These are phyloP conservation scores for Ascomycota sp. DNA, from an alignment of 2,329 filamentous ascomycete genomes.

Conservation along the genomic window DNA sequence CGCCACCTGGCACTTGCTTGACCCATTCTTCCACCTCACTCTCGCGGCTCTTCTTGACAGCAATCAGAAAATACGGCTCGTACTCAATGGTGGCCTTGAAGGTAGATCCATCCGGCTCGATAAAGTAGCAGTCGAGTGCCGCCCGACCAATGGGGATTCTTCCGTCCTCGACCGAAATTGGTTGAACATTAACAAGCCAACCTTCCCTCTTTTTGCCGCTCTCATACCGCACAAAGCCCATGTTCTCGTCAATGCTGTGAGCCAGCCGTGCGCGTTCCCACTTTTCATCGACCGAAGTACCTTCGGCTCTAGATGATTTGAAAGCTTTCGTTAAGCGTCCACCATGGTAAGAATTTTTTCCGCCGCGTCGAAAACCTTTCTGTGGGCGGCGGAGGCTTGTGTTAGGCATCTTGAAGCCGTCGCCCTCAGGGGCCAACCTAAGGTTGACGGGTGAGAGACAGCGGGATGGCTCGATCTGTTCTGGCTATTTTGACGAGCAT, in stretches of 20 bases:
- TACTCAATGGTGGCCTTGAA: constrained; percentile 97
- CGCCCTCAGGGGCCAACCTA: background rate
- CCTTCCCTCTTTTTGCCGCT: constrained; percentile 63
- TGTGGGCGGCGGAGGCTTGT: constrained; percentile 37
- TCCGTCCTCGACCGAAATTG: constrained; percentile 71
- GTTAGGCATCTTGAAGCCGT: constrained; percentile 29
- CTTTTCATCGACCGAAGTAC: constrained; percentile 81
- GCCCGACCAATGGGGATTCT: constrained; percentile 68
- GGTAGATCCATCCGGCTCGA: constrained; percentile 67
- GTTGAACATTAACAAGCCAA: constrained; percentile 91
- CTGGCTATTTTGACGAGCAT: too few relatives aligned
- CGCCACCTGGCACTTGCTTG: constrained; percentile 55
- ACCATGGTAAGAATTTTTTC: constrained; percentile 52
- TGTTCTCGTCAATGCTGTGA: constrained; percentile 77
- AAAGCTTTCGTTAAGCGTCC: constrained; percentile 52
- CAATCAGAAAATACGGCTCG: constrained; percentile 88
- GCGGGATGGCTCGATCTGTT: too few relatives aligned
- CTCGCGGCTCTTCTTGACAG: constrained; percentile 72
- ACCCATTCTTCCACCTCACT: constrained; percentile 93
- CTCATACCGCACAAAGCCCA: constrained; percentile 88
- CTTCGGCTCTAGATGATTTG: constrained; percentile 58
- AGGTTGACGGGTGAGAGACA: too few relatives aligned
- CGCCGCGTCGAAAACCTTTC: constrained; percentile 48
- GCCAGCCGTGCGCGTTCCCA: constrained; percentile 69
- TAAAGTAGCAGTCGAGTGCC: constrained; percentile 92